A percentile compares a stretch with the other conserved stretches of the same genome.
Conservation (phyloP, 2,329 filamentous ascomycete genomes). For the Coleophoma crateriformis region DNA sequence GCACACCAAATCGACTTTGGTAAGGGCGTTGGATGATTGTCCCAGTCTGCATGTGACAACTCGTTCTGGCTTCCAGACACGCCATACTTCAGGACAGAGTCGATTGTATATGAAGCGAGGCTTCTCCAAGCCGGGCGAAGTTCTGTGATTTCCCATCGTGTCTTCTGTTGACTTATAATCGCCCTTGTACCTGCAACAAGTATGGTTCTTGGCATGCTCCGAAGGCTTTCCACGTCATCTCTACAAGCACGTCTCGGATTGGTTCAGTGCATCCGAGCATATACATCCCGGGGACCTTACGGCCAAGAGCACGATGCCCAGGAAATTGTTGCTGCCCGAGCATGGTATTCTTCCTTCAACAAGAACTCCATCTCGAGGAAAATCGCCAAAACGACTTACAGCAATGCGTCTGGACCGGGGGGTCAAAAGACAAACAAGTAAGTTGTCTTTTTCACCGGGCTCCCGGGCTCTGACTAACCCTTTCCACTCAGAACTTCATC, state of each 20-base stretch:
- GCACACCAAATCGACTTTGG: no score
- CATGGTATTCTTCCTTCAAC: constrained; percentile 22
- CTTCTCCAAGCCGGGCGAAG: no score
- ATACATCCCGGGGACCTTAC: constrained; percentile 11
- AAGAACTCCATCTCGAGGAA: constrained; percentile 17
- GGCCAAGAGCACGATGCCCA: constrained; percentile 9
- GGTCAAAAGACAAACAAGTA: constrained; percentile 30
- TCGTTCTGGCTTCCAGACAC: no score
- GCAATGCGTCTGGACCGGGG: constrained; percentile 22
- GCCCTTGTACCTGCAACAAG: no score
- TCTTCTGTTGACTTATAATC: no score
- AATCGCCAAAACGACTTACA: constrained; percentile 19
- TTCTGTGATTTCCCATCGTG: no score
- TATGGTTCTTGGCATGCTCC: neutral
- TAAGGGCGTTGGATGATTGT: no score
- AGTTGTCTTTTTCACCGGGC: neutral
- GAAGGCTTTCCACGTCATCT: neutral
- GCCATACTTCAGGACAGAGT: no score
- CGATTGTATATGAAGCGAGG: no score
- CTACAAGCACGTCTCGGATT: constrained; percentile 3
- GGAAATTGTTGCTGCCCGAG: constrained; percentile 20
- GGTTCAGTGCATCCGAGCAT: constrained; percentile 8
- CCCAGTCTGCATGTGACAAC: no score
- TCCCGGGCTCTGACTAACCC: constrained; percentile 1
- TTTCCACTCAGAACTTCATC: constrained; percentile 20